Evolutionary conservation across 495 filamentous ascomycete species (phyloP).

Genomic region (Thozetella sp.): DNA sequence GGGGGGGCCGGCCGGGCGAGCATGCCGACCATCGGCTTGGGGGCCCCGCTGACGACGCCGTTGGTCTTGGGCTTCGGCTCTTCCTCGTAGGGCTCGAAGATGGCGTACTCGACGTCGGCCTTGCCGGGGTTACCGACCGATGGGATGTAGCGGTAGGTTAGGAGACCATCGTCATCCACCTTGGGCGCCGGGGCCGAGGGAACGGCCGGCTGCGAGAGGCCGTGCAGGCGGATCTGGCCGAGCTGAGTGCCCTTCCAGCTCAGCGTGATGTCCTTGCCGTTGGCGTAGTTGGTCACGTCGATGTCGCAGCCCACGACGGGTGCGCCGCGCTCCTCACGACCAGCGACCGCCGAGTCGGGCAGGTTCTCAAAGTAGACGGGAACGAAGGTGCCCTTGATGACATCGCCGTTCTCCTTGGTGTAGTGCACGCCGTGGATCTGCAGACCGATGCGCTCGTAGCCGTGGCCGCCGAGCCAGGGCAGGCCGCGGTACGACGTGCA

Average conservation of each 20-base stretch:
- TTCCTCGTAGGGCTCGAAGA: constrained; percentile 6
- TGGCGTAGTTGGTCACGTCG: not conserved
- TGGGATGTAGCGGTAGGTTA: constrained; percentile 16
- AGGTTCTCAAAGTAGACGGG: constrained; percentile 7
- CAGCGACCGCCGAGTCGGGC: constrained; percentile 1
- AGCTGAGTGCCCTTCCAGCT: no score
- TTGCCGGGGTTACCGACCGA: constrained; percentile 14
- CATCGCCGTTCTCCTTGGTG: not conserved
- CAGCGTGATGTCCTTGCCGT: not conserved
- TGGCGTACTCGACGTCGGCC: constrained; percentile 17
- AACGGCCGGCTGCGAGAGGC: no score
- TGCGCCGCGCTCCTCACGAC: constrained; percentile 4
- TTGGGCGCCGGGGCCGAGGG: no score
- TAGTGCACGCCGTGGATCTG: constrained; percentile 8
- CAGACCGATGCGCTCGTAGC: constrained; percentile 5
- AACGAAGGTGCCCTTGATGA: constrained; percentile 5
- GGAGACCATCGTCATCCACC: constrained; percentile 15
- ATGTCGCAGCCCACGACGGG: constrained; percentile 2
- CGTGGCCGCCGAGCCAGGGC: constrained; percentile 7
- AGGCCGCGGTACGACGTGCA: constrained; percentile 1
- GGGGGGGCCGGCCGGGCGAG: no score
- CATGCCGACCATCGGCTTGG: no score
- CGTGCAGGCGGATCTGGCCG: no score
- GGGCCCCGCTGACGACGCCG: no score
- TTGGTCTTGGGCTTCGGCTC: not conserved